These are phyloP conservation scores for Pythium diclinum DNA, from an alignment of 352 stramenopile genomes.

Conservation along the genomic window DNA sequence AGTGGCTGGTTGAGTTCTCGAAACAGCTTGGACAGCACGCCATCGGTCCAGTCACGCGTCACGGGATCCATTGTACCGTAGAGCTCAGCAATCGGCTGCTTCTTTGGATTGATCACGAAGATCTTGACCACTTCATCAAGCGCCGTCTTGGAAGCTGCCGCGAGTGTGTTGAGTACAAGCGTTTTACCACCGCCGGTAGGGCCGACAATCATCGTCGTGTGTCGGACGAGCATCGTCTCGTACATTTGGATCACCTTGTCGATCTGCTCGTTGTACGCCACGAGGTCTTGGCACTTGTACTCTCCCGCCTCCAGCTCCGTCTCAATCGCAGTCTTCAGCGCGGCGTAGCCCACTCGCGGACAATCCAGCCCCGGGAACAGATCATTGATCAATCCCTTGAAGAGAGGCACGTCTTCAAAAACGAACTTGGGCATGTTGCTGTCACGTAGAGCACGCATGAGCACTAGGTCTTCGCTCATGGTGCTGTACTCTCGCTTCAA, in stretches of 20 bases:
- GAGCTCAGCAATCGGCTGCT: slow-evolving; percentile 91
- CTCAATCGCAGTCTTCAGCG: slow-evolving; percentile 88
- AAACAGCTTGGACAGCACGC: slow-evolving; percentile 93
- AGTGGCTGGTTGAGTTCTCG: slow-evolving; percentile 93
- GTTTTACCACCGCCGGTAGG: slow-evolving; percentile 93
- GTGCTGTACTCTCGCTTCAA: slow-evolving; percentile 92
- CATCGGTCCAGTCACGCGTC: slow-evolving; percentile 95
- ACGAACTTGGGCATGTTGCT: slow-evolving; percentile 98
- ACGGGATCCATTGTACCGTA: slow-evolving; percentile 95
- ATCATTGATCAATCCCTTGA: slow-evolving; percentile 94
- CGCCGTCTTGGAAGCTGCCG: slow-evolving; percentile 77
- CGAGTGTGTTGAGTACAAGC: slow-evolving; percentile 88
- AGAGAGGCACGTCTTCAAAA: slow-evolving; percentile 94
- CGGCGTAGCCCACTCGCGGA: slow-evolving; percentile 90
- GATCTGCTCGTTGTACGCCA: slow-evolving; percentile 88
- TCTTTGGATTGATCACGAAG: slow-evolving; percentile 94
- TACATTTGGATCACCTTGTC: slow-evolving; percentile 98
- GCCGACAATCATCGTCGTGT: slow-evolving; percentile 96
- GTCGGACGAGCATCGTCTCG: slow-evolving; percentile 94
- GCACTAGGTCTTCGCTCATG: slow-evolving; percentile 93
- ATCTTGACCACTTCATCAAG: slow-evolving; percentile 91
- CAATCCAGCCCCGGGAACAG: slow-evolving; percentile 94
- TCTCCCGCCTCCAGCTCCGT: slow-evolving; percentile 76
- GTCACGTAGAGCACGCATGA: slow-evolving; percentile 94
- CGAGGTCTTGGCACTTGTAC: slow-evolving; percentile 62